phyloP scores from a whole-genome alignment of 1,139 yeast genomes.

The Saccharomyces hybrid region DNA sequence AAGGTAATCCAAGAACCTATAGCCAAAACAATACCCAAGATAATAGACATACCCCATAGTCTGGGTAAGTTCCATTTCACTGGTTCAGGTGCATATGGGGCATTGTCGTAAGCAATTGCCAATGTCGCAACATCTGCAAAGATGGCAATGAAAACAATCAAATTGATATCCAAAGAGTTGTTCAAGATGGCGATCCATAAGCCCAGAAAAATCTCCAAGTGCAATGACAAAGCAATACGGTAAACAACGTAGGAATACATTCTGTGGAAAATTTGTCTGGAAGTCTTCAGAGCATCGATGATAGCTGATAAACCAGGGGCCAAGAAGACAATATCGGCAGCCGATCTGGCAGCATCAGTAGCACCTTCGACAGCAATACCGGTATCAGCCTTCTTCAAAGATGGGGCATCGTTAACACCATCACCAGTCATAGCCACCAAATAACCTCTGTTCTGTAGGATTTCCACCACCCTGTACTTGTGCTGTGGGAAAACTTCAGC shows the following conservation, averaged over 20 bases:
- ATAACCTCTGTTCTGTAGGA: slow-evolving; percentile 65
- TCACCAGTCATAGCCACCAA: slow-evolving; percentile 98
- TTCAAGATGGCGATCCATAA: slow-evolving; percentile 90
- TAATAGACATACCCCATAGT: slow-evolving; percentile 92
- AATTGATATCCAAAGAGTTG: slow-evolving; percentile 73
- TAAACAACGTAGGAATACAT: slow-evolving; percentile 94
- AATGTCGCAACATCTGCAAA: slow-evolving; percentile 94
- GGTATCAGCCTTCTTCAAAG: slow-evolving; percentile 92
- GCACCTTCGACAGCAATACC: slow-evolving; percentile 98
- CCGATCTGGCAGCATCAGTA: slow-evolving; percentile 93
- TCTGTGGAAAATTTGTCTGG: slow-evolving; percentile 97
- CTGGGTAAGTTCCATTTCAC: slow-evolving; percentile 98
- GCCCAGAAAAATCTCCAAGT: slow-evolving; percentile 88
- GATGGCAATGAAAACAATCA: slow-evolving; percentile 89
- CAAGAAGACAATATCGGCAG: slow-evolving; percentile 93
- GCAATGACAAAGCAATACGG: slow-evolving; percentile 91
- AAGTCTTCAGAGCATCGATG: slow-evolving; percentile 88
- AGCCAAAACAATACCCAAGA: slow-evolving; percentile 76
- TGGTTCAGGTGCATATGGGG: slow-evolving; percentile 95
- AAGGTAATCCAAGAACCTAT: slow-evolving; percentile 88
- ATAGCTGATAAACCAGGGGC: slow-evolving; percentile 96
- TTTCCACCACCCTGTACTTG: slow-evolving; percentile 64
- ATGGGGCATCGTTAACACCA: slow-evolving; percentile 96
- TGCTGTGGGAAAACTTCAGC: slow-evolving; percentile 98
- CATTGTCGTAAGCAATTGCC: slow-evolving; percentile 94